Evolutionary conservation across 352 stramenopile species (phyloP).

Genomic region (Saprolegnia diclina): DNA sequence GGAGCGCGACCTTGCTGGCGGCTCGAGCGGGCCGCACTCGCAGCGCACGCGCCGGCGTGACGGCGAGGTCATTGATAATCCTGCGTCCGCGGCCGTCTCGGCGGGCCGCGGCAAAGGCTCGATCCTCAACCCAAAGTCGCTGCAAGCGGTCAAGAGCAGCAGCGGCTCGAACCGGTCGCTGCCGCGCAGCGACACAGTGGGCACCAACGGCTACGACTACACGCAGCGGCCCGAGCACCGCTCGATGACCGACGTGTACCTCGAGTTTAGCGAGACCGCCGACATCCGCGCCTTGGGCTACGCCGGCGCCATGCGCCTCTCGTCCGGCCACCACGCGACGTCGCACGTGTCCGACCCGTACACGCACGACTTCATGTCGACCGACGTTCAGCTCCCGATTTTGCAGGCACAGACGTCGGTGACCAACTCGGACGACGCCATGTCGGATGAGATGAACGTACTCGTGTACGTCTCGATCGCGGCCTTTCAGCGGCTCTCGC

Average conservation of each 20-base stretch:
- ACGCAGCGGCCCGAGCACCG: background rate
- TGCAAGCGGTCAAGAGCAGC: background rate
- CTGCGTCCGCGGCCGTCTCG: background rate
- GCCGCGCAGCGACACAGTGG: background rate
- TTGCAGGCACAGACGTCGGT: background rate
- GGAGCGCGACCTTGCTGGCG: background rate
- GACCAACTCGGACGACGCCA: background rate
- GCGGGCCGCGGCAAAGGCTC: conserved; percentile 23
- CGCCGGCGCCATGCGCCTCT: background rate
- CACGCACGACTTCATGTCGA: background rate
- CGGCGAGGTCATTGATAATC: background rate
- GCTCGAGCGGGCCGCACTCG: background rate
- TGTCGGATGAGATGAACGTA: conserved; percentile 51
- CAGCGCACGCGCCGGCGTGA: background rate
- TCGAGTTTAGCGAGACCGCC: conserved; percentile 6
- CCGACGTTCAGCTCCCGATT: background rate
- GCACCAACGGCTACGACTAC: background rate
- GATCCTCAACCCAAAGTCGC: conserved; percentile 14
- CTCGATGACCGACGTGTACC: conserved; percentile 4
- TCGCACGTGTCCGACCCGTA: background rate
- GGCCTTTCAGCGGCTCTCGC: conserved; percentile 73
- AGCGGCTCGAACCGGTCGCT: background rate
- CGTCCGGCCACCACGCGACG: background rate
- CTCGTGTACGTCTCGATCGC: conserved; percentile 81
- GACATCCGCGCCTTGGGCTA: background rate